A percentile compares a stretch with the other conserved stretches of the same genome.
These are phyloP conservation scores for Ganoderma resinaceum DNA, from an alignment of 1,284 basidiomycete species.

Conservation along the genomic window DNA sequence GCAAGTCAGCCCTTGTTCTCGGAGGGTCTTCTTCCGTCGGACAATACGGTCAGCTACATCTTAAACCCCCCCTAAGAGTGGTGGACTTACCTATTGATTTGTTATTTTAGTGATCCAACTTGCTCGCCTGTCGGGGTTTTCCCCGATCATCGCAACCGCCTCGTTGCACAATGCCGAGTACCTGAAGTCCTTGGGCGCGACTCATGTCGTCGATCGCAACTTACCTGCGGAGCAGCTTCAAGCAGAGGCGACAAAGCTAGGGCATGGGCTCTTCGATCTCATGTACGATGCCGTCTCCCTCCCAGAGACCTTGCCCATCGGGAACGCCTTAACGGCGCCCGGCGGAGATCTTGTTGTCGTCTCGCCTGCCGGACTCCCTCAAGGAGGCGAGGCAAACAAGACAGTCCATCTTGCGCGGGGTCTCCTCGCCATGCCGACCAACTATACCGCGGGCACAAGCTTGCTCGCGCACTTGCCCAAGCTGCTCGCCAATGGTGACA, in stretches of 20 bases:
- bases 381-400: constrained; percentile 7
- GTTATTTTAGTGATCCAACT: constrained; percentile 47
- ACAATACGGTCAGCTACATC: constrained; percentile 38
- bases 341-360: constrained; percentile 35
- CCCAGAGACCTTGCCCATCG: constrained; percentile 31
- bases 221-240: constrained; percentile 17
- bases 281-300: constrained; percentile 39
- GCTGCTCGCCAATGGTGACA: constrained; percentile 13
- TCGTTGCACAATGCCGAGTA: constrained; percentile 53
- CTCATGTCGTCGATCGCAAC: constrained; percentile 35
- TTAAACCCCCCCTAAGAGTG: neutral
- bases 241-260: constrained; percentile 20
- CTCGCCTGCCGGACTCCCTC: constrained; percentile 9
- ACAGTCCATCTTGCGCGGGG: constrained; percentile 12
- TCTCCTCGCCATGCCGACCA: constrained; percentile 9
- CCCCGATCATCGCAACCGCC: constrained; percentile 55
- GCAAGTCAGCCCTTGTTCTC: constrained; percentile 39
- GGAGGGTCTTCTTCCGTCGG: constrained; percentile 47
- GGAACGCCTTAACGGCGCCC: constrained; percentile 36
- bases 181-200: constrained; percentile 38
- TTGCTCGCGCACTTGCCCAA: constrained; percentile 52
- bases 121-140: constrained; percentile 55
- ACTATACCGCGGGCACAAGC: constrained; percentile 35
- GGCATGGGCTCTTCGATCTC: constrained; percentile 22
- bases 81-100: constrained; percentile 37